These are phyloP conservation scores for Umbelopsis ramanniana DNA, from an alignment of 192 early-diverging fungal genomes.

Conservation along the genomic window DNA sequence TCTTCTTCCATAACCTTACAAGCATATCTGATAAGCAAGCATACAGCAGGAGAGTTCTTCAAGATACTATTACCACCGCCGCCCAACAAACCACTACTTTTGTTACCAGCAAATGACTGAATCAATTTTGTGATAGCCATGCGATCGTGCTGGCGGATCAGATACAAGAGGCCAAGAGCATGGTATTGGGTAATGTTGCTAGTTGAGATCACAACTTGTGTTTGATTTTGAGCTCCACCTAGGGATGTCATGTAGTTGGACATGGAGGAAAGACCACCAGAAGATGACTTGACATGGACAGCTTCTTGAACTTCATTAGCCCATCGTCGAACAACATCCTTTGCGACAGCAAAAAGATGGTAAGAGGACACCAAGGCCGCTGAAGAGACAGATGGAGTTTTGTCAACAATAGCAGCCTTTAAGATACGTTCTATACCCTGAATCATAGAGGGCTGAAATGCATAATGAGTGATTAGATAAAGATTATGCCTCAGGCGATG, in stretches of 20 bases:
- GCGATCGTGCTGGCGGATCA: conserved; percentile 94
- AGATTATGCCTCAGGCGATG: neutral
- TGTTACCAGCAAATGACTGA: conserved; percentile 76
- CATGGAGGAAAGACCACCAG: conserved; percentile 48
- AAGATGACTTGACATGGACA: conserved; percentile 77
- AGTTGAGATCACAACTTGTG: conserved; percentile 56
- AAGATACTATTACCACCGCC: conserved; percentile 58
- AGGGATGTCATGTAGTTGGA: conserved; percentile 60
- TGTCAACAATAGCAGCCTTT: conserved; percentile 97
- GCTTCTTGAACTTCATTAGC: conserved; percentile 97
- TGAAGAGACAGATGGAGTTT: conserved; percentile 84
- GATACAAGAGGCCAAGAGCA: conserved; percentile 94
- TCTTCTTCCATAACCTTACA: conserved; percentile 86
- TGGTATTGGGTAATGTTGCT: conserved; percentile 97
- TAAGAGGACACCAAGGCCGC: conserved; percentile 91
- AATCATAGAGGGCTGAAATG: conserved; percentile 82
- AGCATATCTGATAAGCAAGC: conserved; percentile 92
- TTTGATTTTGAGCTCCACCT: conserved; percentile 45
- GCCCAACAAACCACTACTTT: conserved; percentile 50
- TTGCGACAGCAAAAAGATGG: conserved; percentile 83
- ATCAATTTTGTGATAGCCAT: conserved; percentile 98
- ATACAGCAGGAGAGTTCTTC: conserved; percentile 86
- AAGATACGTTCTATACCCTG: conserved; percentile 95
- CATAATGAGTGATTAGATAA: neutral
- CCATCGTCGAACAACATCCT: conserved; percentile 96